A percentile compares a stretch with the other conserved stretches of the same genome.
Conservation (phyloP, 352 stramenopile species). For the Globisporangium radiosum region DNA sequence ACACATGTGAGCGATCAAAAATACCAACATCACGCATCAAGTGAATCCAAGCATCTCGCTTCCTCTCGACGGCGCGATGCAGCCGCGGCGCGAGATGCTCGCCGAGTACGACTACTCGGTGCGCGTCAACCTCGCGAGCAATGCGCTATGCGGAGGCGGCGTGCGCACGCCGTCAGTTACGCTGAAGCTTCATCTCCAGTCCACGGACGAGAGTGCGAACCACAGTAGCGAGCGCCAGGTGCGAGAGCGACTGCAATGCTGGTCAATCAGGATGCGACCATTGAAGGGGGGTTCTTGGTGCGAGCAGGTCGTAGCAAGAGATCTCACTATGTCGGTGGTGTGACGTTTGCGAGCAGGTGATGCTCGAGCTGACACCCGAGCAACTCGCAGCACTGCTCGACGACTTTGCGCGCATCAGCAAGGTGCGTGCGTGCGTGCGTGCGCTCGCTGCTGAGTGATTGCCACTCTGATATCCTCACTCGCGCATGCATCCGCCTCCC, state of each 20-base stretch:
- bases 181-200: slow-evolving; percentile 43
- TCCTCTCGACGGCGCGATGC: neutral
- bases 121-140: slow-evolving; percentile 56
- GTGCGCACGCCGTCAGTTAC: slow-evolving; percentile 31
- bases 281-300: neutral
- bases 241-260: neutral
- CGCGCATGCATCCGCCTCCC: neutral
- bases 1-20: too few species aligned
- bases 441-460: neutral
- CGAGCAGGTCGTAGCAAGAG: neutral
- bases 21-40: too few species aligned
- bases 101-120: slow-evolving; percentile 73
- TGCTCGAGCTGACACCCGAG: slow-evolving; percentile 37
- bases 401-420: slow-evolving; percentile 29
- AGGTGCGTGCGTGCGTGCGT: slow-evolving; percentile 12
- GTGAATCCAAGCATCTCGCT: too few species aligned
- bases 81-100: slow-evolving; percentile 20
- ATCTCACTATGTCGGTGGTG: neutral
- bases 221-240: slow-evolving; percentile 30
- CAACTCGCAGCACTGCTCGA: slow-evolving; percentile 31
- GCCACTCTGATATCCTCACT: too few species aligned
- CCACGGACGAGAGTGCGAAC: slow-evolving; percentile 15
- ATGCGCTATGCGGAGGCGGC: slow-evolving; percentile 31
- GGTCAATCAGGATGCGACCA: neutral
- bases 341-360: slow-evolving; percentile 18